phyloP scores from a whole-genome alignment of 108 stramenopile genomes.

The Skeletonema tropicum region DNA sequence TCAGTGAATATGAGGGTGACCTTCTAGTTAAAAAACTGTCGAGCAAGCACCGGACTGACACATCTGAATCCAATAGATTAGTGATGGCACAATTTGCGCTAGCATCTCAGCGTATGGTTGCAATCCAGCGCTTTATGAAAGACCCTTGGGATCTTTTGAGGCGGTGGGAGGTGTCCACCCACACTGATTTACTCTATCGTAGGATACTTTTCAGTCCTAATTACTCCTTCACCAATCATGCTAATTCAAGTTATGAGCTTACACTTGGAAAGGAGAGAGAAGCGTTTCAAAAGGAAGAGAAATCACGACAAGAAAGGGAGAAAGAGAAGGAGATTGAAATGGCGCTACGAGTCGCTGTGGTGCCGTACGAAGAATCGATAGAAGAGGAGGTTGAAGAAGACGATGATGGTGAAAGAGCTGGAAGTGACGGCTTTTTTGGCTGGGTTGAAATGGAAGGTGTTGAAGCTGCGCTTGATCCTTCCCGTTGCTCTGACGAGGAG shows the following conservation, averaged over 20 bases:
- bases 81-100: slow-evolving; percentile 19
- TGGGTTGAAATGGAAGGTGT: slow-evolving; percentile 27
- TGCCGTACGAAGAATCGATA: slow-evolving; percentile 44
- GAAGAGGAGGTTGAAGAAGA: slow-evolving; percentile 63
- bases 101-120: slow-evolving; percentile 53
- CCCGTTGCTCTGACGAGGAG: slow-evolving; percentile 3
- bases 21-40: slow-evolving; percentile 56
- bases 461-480: background rate
- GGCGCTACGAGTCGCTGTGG: slow-evolving; percentile 66
- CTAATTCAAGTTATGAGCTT: slow-evolving; percentile 71
- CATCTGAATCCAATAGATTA: slow-evolving; percentile 39
- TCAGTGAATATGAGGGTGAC: slow-evolving; percentile 55
- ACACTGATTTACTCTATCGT: slow-evolving; percentile 72
- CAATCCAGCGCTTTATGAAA: slow-evolving; percentile 45
- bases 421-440: slow-evolving; percentile 48
- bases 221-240: slow-evolving; percentile 64
- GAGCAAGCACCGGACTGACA: slow-evolving; percentile 42
- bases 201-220: slow-evolving; percentile 65
- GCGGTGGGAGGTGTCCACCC: slow-evolving; percentile 67
- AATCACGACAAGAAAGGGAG: slow-evolving; percentile 43
- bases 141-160: slow-evolving; percentile 49
- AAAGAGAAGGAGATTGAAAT: slow-evolving; percentile 62
- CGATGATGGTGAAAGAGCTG: slow-evolving; percentile 45
- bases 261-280: slow-evolving; percentile 70
- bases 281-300: slow-evolving; percentile 54